A percentile compares a stretch with the other conserved stretches of the same genome.
Conservation (phyloP, 768 basidiomycete genomes). For the Piloderma croceum region DNA sequence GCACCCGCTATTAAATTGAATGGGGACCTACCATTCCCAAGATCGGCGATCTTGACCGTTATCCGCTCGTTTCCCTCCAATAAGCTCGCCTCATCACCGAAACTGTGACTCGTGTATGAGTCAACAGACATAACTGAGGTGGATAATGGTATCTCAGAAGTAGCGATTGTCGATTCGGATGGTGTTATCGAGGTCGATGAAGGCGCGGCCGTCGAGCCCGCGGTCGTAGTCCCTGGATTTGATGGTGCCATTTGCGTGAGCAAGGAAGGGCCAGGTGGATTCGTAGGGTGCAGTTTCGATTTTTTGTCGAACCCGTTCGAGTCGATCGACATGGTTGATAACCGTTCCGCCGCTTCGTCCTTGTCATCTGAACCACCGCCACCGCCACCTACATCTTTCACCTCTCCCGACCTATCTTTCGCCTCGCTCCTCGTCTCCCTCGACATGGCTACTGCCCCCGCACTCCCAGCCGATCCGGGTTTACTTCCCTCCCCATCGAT, state of each 20-base stretch:
- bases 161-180: conserved; percentile 12
- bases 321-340: conserved; percentile 44
- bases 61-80: conserved; percentile 42
- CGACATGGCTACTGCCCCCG: conserved; percentile 20
- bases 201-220: conserved; percentile 23
- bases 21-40: conserved; percentile 87
- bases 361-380: conserved; percentile 20
- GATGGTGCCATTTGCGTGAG: conserved; percentile 64
- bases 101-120: conserved; percentile 18
- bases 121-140: conserved; percentile 32
- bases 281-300: conserved; percentile 29
- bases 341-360: conserved; percentile 44
- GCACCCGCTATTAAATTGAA: background rate
- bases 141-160: conserved; percentile 23
- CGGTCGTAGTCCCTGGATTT: conserved; percentile 19
- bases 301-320: conserved; percentile 33
- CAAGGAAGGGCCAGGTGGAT: conserved; percentile 58
- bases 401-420: conserved; percentile 11
- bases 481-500: conserved; percentile 52
- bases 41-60: conserved; percentile 97
- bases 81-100: conserved; percentile 24
- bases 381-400: conserved; percentile 11
- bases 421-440: conserved; percentile 17
- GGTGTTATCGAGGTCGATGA: conserved; percentile 17
- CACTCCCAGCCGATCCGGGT: conserved; percentile 23